These are phyloP conservation scores for Yamadazyma oceani DNA, from an alignment of 1,139 yeast genomes.

Conservation along the genomic window DNA sequence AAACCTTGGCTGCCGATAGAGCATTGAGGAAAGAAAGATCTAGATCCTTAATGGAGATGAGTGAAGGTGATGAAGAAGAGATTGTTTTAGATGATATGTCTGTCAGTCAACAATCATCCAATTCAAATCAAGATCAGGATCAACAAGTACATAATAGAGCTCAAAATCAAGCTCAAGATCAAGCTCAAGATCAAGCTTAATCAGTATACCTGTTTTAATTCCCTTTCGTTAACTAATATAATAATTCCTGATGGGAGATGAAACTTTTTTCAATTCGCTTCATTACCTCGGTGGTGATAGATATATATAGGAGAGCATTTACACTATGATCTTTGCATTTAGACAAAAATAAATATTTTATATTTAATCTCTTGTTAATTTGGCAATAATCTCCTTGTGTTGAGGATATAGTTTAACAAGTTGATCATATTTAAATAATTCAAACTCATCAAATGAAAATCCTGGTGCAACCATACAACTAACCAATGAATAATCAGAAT, in stretches of 20 bases:
- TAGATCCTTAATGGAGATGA: constrained; percentile 8
- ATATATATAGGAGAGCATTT: background rate
- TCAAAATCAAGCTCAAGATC: constrained; percentile 2
- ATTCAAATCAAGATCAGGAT: constrained; percentile 1
- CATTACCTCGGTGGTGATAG: background rate
- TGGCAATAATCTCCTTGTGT: constrained; percentile 17
- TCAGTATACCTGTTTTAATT: too few species aligned
- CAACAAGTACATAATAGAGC: constrained; percentile 2
- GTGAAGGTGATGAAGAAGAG: constrained; percentile 14
- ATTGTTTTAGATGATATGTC: constrained; percentile 11
- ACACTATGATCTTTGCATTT: background rate
- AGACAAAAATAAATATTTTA: background rate
- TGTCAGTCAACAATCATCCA: background rate
- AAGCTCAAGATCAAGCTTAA: too few species aligned
- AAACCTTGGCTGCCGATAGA: constrained; percentile 29
- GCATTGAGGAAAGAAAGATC: constrained; percentile 17
- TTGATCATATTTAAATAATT: constrained; percentile 15
- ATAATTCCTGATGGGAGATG: too few species aligned
- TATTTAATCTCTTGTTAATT: constrained; percentile 14
- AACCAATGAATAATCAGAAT: constrained; percentile 17
- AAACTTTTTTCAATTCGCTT: background rate
- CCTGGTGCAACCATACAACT: constrained; percentile 23
- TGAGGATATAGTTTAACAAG: constrained; percentile 17
- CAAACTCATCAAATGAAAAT: constrained; percentile 20
- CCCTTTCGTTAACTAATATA: too few species aligned